These are phyloP conservation scores for Chytriomyces sp. DNA, from an alignment of 192 early-diverging fungal species.

Conservation along the genomic window DNA sequence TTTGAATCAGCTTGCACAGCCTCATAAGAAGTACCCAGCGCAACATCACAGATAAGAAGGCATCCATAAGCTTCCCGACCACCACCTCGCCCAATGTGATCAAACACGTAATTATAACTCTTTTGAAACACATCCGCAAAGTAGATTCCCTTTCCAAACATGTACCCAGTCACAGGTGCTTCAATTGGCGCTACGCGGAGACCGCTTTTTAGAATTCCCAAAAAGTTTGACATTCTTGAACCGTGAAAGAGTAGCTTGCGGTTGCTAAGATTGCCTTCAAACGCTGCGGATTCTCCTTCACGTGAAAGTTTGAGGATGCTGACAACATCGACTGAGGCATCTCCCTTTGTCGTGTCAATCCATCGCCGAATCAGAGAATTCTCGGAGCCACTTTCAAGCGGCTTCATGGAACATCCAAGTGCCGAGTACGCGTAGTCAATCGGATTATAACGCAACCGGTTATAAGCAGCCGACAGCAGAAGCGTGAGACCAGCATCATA, in stretches of 20 bases:
- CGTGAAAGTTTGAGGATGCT: slow-evolving; percentile 29
- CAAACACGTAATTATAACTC: slow-evolving; percentile 57
- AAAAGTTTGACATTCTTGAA: slow-evolving; percentile 64
- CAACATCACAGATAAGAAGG: slow-evolving; percentile 77
- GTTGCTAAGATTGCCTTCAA: slow-evolving; percentile 59
- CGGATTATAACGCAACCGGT: slow-evolving; percentile 29
- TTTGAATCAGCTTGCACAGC: slow-evolving; percentile 35
- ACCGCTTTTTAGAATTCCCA: slow-evolving; percentile 68
- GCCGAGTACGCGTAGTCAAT: slow-evolving; percentile 39
- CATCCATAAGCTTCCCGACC: slow-evolving; percentile 35
- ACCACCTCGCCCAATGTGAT: neutral
- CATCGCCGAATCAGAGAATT: slow-evolving; percentile 60
- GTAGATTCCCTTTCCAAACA: slow-evolving; percentile 79
- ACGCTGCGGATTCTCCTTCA: slow-evolving; percentile 51
- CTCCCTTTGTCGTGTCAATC: slow-evolving; percentile 51
- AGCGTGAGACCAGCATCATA: slow-evolving; percentile 34
- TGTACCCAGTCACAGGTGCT: slow-evolving; percentile 62
- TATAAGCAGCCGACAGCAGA: slow-evolving; percentile 39
- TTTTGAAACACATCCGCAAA: slow-evolving; percentile 75
- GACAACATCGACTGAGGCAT: slow-evolving; percentile 41
- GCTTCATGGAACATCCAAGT: slow-evolving; percentile 12
- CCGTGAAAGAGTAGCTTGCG: slow-evolving; percentile 49
- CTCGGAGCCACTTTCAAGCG: slow-evolving; percentile 40
- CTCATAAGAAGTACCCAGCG: slow-evolving; percentile 56
- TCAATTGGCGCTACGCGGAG: slow-evolving; percentile 63